These are phyloP conservation scores for Hippophae gyantsensis DNA, from an alignment of 306 rosid genomes.

Conservation along the genomic window DNA sequence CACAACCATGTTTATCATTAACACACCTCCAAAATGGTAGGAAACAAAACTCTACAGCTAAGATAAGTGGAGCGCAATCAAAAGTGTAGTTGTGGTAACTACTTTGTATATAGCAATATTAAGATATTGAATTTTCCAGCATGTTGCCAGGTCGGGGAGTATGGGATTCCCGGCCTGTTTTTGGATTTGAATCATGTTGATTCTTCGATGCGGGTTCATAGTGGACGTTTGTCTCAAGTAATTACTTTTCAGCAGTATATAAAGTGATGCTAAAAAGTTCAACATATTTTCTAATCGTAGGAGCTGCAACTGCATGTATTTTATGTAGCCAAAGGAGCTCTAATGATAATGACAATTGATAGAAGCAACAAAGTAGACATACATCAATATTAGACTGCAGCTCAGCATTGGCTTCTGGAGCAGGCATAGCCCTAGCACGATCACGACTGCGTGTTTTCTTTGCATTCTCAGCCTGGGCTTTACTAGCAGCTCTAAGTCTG, in stretches of 20 bases:
- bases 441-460: slow-evolving; percentile 64
- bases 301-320: neutral
- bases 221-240: too few species aligned
- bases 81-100: neutral
- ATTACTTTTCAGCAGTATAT: too few species aligned
- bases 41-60: neutral
- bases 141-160: too few species aligned
- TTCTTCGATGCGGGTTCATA: too few species aligned
- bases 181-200: too few species aligned
- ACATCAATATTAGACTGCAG: slow-evolving; percentile 82
- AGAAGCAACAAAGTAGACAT: slow-evolving; percentile 26
- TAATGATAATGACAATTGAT: slow-evolving; percentile 4
- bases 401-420: slow-evolving; percentile 94
- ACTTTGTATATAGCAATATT: too few species aligned
- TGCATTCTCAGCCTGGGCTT: slow-evolving; percentile 55
- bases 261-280: too few species aligned
- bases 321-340: neutral
- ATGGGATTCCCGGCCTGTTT: too few species aligned
- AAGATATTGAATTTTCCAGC: too few species aligned
- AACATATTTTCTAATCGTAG: neutral
- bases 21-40: neutral
- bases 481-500: slow-evolving; percentile 68
- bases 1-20: neutral
- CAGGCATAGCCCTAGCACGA: slow-evolving; percentile 53
- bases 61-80: neutral